Evolutionary conservation across 495 filamentous ascomycete genomes (phyloP).

Genomic region (Talaromyces nanjingensis): DNA sequence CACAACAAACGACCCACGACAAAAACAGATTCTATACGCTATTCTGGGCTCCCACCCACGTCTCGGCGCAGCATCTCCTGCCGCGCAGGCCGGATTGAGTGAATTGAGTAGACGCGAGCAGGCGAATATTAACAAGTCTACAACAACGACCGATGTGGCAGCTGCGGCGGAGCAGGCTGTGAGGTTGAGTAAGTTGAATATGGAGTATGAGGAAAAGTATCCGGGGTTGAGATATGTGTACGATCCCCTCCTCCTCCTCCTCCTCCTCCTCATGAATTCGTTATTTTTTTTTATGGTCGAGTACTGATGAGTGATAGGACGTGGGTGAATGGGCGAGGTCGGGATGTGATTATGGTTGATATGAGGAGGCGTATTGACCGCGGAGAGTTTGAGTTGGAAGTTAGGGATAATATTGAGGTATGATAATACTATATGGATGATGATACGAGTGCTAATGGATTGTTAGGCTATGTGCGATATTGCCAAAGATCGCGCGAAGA

Average conservation of each 20-base stretch:
- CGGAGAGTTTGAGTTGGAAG: constrained; percentile 59
- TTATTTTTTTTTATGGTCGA: neutral
- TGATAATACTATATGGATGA: constrained; percentile 3
- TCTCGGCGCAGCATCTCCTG: constrained; percentile 53
- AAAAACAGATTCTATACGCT: constrained; percentile 51
- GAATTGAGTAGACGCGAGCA: constrained; percentile 75
- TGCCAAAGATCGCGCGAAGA: constrained; percentile 53
- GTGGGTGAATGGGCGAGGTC: constrained; percentile 79
- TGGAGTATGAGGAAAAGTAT: constrained; percentile 74
- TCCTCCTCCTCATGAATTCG: neutral
- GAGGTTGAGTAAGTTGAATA: constrained; percentile 51
- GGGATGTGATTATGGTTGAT: constrained; percentile 72
- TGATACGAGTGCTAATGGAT: too few species aligned
- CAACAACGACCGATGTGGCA: too few species aligned
- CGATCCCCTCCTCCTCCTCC: constrained; percentile 14
- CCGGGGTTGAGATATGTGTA: constrained; percentile 84
- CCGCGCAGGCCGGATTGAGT: constrained; percentile 56
- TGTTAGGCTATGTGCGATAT: constrained; percentile 69
- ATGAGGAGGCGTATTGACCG: constrained; percentile 72
- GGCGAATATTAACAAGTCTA: constrained; percentile 51
- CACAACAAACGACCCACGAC: constrained; percentile 34
- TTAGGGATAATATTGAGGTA: constrained; percentile 71
- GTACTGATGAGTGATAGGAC: constrained; percentile 39
- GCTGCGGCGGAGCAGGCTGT: constrained; percentile 50
- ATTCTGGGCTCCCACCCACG: constrained; percentile 87